Base-by-base conservation (phyloP, 2,329 filamentous ascomycete genomes). In the Penicillium thymicola region DNA sequence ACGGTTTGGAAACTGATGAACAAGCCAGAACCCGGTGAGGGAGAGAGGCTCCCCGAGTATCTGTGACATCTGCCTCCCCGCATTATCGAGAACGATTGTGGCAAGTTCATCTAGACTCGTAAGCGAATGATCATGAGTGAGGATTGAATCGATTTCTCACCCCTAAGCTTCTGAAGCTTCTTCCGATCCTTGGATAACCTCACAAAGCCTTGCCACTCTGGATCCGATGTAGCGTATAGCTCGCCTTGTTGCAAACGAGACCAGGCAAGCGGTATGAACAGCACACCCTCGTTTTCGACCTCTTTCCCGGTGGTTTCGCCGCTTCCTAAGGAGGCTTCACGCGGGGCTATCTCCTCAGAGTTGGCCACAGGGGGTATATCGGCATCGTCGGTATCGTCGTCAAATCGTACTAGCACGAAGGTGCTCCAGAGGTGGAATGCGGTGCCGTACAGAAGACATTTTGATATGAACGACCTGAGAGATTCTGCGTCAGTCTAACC, bases 191-290 rank as follows among this genome's bases (percentile, higher is more conserved):
- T 79, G 59, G 79, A 83, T n/a, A 88, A 74, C 54, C 80, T 80
- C 16, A 85, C 66, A 60, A 86, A 89, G 47, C 78, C 76, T 59
- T 78, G 75, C 84, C 84, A 89, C 69, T 89, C 87, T 3, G 85
- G 85, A 62, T 87, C 85, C 13, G 66, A 69, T 43, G 60, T 56
- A 21, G 62, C 54, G 54, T 74, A 74, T 13, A 69, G 60, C 14
- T 70, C 63, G 32, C 71, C 70, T 49, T 68, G 58, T 34, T 63
- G 59, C 50, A 70, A 54, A 14, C 27, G 74, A 76, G 50, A 79
- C 79, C 58, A 84, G 4, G 85, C 84, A 51, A 89, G 81, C 0
- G 86, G 84, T 8, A 89, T 79, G 58, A 88, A 88, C 14, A 80
- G 61, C 2, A 79, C 71, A 18, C 80, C 76, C 14, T 76, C 74